phyloP scores from a whole-genome alignment of 495 filamentous ascomycete species.

The Talaromyces liani region DNA sequence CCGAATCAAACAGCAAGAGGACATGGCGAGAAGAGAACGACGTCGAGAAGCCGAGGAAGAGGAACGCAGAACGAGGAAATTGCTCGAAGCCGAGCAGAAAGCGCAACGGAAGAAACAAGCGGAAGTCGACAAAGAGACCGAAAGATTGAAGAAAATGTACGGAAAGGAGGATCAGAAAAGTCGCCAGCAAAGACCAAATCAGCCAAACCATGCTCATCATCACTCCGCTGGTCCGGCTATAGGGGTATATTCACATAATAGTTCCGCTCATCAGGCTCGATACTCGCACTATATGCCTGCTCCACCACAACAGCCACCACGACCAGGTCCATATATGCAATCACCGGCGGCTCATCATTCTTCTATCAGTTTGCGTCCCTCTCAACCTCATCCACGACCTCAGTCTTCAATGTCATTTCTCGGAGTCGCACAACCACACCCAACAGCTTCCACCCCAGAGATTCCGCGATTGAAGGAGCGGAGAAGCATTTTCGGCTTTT shows the following conservation, averaged over 20 bases:
- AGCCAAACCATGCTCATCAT: constrained; percentile 18
- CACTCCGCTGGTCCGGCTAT: constrained; percentile 10
- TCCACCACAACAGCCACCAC: constrained; percentile 15
- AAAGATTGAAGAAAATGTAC: constrained; percentile 67
- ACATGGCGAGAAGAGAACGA: constrained; percentile 47
- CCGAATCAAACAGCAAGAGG: constrained; percentile 49
- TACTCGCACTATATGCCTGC: constrained; percentile 11
- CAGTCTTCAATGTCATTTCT: constrained; percentile 14
- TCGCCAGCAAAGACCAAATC: constrained; percentile 22
- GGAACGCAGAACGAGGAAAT: constrained; percentile 61
- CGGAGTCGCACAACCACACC: background rate
- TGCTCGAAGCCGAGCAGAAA: constrained; percentile 72
- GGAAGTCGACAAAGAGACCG: constrained; percentile 78
- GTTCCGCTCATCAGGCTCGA: constrained; percentile 16
- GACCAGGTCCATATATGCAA: constrained; percentile 23
- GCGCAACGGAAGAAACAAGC: constrained; percentile 56
- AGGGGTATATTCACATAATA: constrained; percentile 8
- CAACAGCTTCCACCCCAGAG: constrained; percentile 8
- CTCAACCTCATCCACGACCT: background rate
- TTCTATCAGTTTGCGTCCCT: background rate
- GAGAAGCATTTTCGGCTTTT: constrained; percentile 45
- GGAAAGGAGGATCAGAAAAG: constrained; percentile 45
- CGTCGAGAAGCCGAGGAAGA: constrained; percentile 51
- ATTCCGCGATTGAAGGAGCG: constrained; percentile 25
- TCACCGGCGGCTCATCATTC: constrained; percentile 9